Evolutionary conservation across 2,329 filamentous ascomycete genomes (phyloP).

Genomic region (Diaporthe eres): DNA sequence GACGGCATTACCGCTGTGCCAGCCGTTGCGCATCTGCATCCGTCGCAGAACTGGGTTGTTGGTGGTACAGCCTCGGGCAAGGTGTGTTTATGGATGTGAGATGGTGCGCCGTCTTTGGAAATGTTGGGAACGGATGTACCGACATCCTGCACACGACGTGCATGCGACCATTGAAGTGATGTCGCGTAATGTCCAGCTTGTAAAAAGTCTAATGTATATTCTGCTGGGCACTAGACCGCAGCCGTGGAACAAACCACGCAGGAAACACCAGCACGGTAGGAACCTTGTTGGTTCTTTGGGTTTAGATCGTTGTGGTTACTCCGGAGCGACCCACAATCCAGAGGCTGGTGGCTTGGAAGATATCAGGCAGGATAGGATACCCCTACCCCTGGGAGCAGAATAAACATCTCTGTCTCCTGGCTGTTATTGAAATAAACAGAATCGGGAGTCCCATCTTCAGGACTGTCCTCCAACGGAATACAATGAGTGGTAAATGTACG

Average conservation of each 20-base stretch:
- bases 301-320: constrained; percentile 16
- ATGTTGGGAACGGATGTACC: neutral
- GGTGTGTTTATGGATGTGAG: constrained; percentile 89
- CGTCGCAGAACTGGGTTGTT: constrained; percentile 89
- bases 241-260: neutral
- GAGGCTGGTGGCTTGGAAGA: neutral
- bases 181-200: neutral
- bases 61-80: constrained; percentile 94
- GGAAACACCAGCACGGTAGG: neutral
- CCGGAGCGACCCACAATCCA: neutral
- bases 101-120: neutral
- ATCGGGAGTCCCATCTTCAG: neutral
- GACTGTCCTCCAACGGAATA: neutral
- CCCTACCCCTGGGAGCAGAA: constrained; percentile 24
- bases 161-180: neutral
- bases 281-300: constrained; percentile 10
- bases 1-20: constrained; percentile 96
- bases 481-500: neutral
- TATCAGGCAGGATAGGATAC: constrained; percentile 1
- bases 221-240: neutral
- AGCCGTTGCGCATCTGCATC: constrained; percentile 92
- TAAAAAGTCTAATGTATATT: neutral
- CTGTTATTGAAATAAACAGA: neutral
- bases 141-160: neutral
- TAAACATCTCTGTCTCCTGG: neutral